Evolutionary conservation across 345 rosid genomes (phyloP), one percentile per base, ranked within the genome.

Genomic region (Camelina laxa): DNA sequence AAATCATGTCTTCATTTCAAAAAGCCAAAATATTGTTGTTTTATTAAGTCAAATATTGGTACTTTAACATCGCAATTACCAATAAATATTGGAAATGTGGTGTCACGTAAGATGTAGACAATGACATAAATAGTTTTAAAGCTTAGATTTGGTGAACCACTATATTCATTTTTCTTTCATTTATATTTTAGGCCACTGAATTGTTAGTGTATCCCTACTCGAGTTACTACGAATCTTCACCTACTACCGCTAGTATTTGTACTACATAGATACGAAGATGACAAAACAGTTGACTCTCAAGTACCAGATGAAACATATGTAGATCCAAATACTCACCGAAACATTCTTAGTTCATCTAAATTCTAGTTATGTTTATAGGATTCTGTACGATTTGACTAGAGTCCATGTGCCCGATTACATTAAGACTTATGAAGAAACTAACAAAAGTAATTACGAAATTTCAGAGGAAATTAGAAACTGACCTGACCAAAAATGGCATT

Each of bases 401-500:
- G 48, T 60, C 17, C 16, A 6, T 42, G 3, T 63, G 54, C 10
- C 8, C 20, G 10, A 0, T 15, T 15, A 5, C 57, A 31, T 0
- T 30, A 11, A 47, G 11, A 16, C 1, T 11, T 16, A 10, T 14
- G 38, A 24, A 21, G 65, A 60, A 61, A 39, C n/a, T 45, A 45
- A 24, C 24, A 9, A 19, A 53, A 55, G 21, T 12, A 22, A 21
- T 47, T 36, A 42, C 9, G 20, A 39, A 33, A 67, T 8, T 17
- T 19, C 16, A 38, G 51, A 60, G 31, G 7, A 39, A 4, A 4
- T 4, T 3, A 20, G 36, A 22, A 64, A 60, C 78, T 60, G 75
- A 94, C 99, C 98, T 95, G 99, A 5, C 99, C 99, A 57, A 92
- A 87, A 51, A 67, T 80, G 50, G 97, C 97, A 38, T 86, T 84